Conservation (phyloP, 2,329 filamentous ascomycete genomes). For the Emergomyces orientalis region DNA sequence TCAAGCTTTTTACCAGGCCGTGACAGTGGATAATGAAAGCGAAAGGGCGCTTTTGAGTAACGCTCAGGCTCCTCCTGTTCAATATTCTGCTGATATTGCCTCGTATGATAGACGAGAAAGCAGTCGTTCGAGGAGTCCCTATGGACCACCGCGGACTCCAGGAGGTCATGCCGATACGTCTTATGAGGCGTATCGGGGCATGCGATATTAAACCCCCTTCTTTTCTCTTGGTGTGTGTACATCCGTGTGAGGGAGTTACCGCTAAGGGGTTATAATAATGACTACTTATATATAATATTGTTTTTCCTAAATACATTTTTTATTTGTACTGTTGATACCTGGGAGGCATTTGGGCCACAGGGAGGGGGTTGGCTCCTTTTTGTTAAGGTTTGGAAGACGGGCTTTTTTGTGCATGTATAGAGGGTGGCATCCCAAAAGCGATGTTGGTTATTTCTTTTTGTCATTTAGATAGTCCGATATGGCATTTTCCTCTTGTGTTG, state of each 20-base stretch:
- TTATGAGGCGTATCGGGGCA: conserved; percentile 15
- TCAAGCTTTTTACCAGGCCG: conserved; percentile 26
- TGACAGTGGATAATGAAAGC: conserved; percentile 33
- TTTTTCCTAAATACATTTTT: no score
- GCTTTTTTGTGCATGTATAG: background rate
- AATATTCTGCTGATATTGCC: conserved; percentile 12
- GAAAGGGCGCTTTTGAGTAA: conserved; percentile 31
- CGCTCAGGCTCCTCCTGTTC: conserved; percentile 25
- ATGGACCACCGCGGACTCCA: background rate
- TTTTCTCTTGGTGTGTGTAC: no score
- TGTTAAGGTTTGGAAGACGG: background rate
- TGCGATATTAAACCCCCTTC: conserved; percentile 1
- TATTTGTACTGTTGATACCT: no score
- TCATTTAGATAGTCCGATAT: background rate
- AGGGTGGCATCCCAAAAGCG: background rate
- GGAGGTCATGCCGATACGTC: conserved; percentile 5
- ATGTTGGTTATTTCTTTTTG: background rate
- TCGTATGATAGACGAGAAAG: conserved; percentile 29
- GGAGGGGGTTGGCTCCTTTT: background rate
- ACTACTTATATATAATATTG: background rate
- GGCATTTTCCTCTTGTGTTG: background rate
- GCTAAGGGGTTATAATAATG: background rate
- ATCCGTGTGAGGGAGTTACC: background rate
- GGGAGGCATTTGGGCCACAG: background rate
- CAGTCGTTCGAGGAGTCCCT: conserved; percentile 8